Base-by-base conservation (phyloP, 208 protist species). In the Blastocrithidia nonstop region DNA sequence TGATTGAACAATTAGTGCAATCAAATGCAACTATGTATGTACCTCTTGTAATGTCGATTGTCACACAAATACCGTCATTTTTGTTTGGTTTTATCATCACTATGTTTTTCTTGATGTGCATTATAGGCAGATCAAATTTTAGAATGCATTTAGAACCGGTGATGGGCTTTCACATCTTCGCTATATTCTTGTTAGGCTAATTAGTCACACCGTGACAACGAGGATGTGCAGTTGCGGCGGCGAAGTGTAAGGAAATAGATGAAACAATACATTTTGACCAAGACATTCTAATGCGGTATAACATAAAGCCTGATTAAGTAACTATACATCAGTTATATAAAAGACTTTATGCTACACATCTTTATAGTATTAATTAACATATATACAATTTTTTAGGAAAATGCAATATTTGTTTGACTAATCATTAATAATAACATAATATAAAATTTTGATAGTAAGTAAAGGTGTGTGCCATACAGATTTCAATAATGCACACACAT, bases 231-330 rank as follows among this genome's bases (percentile, higher is more conserved):
- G 40, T 9, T 47, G 58, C 5, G 26, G 16, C 3, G 46, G 29
- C n/a, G 5, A 55, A 54, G 6, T 35, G 42, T 20, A 24, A 32
- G 21, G 51, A 61, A 31, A 47, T 58, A 39, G 51, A 37, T n/a
- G 45, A 49, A 41, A 51, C 50, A 29, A 35, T 50, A 7, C 54
- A 57, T 20, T 76, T 88, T 45, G 57, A 54, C n/a, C 54, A 47
- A 4, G 79, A 88, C 47, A 76, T 88, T 29, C 56, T 63, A 16
- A 65, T 88, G 65, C 63, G 68, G 44, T 88, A 66, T 51, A 52
- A 56, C 11, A 60, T 65, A 33, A 68, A 45, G 25, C 52, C 84
- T 1, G 79, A 88, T 40, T 88, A 48, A 55, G 1, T 16, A 5
- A 13, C n/a, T 15, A 15, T 15, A 35, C 29, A 35, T 15, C 29